A percentile compares a stretch with the other conserved stretches of the same genome.
Conservation (phyloP, 345 rosid species). For the Excoecaria cochinchinensis region DNA sequence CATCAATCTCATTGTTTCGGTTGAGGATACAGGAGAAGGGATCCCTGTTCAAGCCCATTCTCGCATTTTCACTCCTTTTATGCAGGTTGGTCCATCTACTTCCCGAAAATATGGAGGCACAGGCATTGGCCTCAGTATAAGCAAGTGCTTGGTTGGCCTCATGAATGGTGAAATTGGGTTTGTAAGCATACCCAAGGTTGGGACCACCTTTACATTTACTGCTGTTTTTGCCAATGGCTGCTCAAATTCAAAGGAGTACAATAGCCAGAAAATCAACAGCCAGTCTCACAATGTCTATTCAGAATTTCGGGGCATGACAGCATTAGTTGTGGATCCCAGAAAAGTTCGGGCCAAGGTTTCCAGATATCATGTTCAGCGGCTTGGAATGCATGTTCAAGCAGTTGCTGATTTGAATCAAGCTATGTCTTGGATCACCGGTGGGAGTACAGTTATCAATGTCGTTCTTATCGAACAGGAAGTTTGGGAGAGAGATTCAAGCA, state of each 20-base stretch:
- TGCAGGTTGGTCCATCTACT: constrained; percentile 92
- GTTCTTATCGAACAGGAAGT: constrained; percentile 80
- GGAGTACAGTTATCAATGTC: constrained; percentile 40
- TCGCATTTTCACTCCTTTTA: constrained; percentile 87
- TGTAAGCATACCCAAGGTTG: constrained; percentile 67
- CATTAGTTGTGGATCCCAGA: constrained; percentile 74
- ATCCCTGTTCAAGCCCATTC: constrained; percentile 85
- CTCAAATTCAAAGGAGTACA: constrained; percentile 41
- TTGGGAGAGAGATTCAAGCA: constrained; percentile 59
- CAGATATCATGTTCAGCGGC: constrained; percentile 74
- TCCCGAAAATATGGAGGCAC: constrained; percentile 93
- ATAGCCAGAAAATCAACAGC: constrained; percentile 44
- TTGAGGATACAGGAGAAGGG: constrained; percentile 94
- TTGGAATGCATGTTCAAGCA: constrained; percentile 64
- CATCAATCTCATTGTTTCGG: constrained; percentile 72
- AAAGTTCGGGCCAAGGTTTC: constrained; percentile 72
- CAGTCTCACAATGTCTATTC: constrained; percentile 37
- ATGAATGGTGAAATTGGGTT: constrained; percentile 96
- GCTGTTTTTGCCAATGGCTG: constrained; percentile 61
- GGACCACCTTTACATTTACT: constrained; percentile 91
- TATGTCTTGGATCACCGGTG: constrained; percentile 36
- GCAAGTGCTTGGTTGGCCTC: constrained; percentile 84
- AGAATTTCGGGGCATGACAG: constrained; percentile 69
- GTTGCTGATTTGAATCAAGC: constrained; percentile 52
- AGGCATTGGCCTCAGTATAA: constrained; percentile 95